These are phyloP conservation scores for Cercospora brassicicola DNA, from an alignment of 2,329 filamentous ascomycete genomes.

Conservation along the genomic window DNA sequence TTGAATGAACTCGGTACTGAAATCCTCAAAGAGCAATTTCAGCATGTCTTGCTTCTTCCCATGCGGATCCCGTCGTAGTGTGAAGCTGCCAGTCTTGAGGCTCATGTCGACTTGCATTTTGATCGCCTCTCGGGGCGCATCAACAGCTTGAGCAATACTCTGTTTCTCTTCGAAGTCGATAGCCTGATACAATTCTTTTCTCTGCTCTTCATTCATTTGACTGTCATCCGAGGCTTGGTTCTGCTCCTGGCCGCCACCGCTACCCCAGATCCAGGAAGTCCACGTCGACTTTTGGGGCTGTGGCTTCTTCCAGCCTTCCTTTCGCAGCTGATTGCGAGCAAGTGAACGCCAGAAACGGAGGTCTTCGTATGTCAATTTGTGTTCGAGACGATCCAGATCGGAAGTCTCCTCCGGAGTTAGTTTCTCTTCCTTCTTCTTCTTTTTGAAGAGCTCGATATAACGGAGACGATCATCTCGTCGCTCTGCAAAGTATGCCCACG, in stretches of 20 bases:
- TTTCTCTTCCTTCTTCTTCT: slow-evolving; percentile 70
- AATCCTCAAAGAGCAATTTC: slow-evolving; percentile 89
- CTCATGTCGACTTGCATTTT: slow-evolving; percentile 91
- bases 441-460: slow-evolving; percentile 96
- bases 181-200: slow-evolving; percentile 92
- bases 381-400: slow-evolving; percentile 74
- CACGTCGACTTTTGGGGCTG: slow-evolving; percentile 75
- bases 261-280: slow-evolving; percentile 89
- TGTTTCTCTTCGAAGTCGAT: slow-evolving; percentile 99
- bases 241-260: slow-evolving; percentile 49
- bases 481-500: slow-evolving; percentile 93
- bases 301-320: slow-evolving; percentile 82
- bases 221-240: slow-evolving; percentile 72
- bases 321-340: slow-evolving; percentile 88
- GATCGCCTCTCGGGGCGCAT: slow-evolving; percentile 84
- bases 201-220: slow-evolving; percentile 90
- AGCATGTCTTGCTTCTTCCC: slow-evolving; percentile 77
- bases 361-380: slow-evolving; percentile 90
- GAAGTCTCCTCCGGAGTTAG: slow-evolving; percentile 68
- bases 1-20: slow-evolving; percentile 85
- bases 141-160: slow-evolving; percentile 80
- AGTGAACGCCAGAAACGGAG: slow-evolving; percentile 95
- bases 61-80: slow-evolving; percentile 80
- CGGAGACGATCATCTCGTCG: slow-evolving; percentile 81
- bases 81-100: slow-evolving; percentile 94